Conservation (phyloP, 805 yeast genomes). For the Candida ovalis region DNA sequence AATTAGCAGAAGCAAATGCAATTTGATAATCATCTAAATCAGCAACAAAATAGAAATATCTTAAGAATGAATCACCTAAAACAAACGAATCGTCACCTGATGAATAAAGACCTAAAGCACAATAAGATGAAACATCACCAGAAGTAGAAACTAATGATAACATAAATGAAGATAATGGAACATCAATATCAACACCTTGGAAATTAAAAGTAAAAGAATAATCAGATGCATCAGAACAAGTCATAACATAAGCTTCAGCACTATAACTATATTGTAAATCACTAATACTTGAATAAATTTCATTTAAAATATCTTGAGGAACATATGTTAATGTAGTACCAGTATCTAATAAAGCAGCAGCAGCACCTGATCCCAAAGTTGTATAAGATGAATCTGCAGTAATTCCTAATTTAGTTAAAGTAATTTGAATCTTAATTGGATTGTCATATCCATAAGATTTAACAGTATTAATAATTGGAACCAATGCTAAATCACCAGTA, state of each 20-base stretch:
- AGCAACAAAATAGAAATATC: conserved; percentile 50
- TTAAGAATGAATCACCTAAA: conserved; percentile 52
- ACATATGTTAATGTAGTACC: conserved; percentile 52
- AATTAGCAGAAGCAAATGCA: conserved; percentile 45
- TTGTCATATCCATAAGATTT: conserved; percentile 28
- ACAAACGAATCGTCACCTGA: conserved; percentile 34
- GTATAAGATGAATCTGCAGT: conserved; percentile 17
- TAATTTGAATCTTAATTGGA: conserved; percentile 48
- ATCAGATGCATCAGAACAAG: conserved; percentile 36
- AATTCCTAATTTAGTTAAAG: conserved; percentile 38
- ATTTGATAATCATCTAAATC: conserved; percentile 45
- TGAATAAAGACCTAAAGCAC: conserved; percentile 42
- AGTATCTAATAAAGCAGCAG: conserved; percentile 49
- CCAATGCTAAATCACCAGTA: conserved; percentile 43
- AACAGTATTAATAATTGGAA: conserved; percentile 49
- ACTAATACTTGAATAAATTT: conserved; percentile 26
- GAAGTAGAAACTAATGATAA: conserved; percentile 13
- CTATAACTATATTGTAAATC: conserved; percentile 39
- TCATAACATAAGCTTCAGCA: conserved; percentile 43
- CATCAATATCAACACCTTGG: conserved; percentile 52
- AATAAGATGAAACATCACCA: conserved; percentile 28
- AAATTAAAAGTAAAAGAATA: conserved; percentile 44
- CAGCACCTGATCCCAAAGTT: conserved; percentile 24
- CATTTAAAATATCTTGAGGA: conserved; percentile 32
- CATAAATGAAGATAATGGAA: conserved; percentile 38